Evolutionary conservation across 202 grass and related monocot genomes (phyloP), one percentile per base, ranked within the genome.

Genomic region (Dendrocalamus latiflorus): DNA sequence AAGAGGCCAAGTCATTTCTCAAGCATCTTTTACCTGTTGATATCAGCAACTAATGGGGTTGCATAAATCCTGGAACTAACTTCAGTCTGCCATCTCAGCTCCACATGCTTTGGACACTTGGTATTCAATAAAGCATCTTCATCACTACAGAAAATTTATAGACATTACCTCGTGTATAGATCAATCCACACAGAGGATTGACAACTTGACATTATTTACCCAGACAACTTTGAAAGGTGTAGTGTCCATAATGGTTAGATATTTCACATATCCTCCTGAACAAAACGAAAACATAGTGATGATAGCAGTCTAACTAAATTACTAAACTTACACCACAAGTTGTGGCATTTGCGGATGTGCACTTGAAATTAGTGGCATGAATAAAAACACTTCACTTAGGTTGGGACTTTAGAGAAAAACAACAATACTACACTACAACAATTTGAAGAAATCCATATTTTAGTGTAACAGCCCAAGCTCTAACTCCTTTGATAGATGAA

Each of bases 61-160:
- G 96, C 96, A 90, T 91, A 98, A 84, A 98, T 90, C 49, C 96
- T 98, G 75, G 96, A 98, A 80, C 91, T 98, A 90, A 98, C 91
- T 85, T 98, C 96, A 38, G 96, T 93, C 75, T 98, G 93, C 93
- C 96, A 98, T 80, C 96, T 90, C 76, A 98, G 78, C 50, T 98
- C 96, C 55, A 98, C 84, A 78, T 95, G 83, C 76, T 93, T 95
- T 5, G 93, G 93, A 47, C 96, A 98, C 57, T 89, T 93, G 60
- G 78, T 90, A 6, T 93, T 81, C 87, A 92, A 80, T 70, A 98
- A 87, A 80, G 93, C 84, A 76, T 98, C 91, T 86, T 98, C 96
- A 76, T 98, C 93, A 51, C 93, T 98, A 81, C 71, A 82, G n/a
- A 83, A 24, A 76, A 21, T 33, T 71, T 50, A 71, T 67, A 70